Percentiles rank a stretch among this genome's conserved stretches.
Evolutionary conservation across 768 basidiomycete genomes (phyloP).

Genomic region (Leucogyrophana mollusca): DNA sequence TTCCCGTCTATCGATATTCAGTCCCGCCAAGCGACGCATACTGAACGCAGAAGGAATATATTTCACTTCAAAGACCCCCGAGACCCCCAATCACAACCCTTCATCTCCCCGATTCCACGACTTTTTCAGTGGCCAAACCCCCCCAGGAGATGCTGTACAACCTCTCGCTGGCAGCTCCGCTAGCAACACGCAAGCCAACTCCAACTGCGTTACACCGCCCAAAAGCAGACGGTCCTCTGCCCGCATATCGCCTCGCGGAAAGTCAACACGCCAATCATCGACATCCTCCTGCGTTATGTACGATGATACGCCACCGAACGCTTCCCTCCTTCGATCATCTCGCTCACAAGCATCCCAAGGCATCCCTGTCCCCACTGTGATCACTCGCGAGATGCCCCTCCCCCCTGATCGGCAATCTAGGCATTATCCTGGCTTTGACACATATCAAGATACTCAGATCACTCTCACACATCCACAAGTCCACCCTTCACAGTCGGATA

Average conservation of each 20-base stretch:
- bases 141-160: conserved; percentile 12
- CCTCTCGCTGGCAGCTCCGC: conserved; percentile 23
- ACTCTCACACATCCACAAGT: conserved; percentile 5
- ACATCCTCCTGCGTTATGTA: conserved; percentile 6
- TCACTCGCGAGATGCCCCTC: conserved; percentile 40
- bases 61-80: conserved; percentile 35
- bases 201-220: conserved; percentile 4
- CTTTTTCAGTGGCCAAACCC: conserved; percentile 43
- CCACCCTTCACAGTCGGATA: conserved; percentile 4
- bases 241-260: conserved; percentile 25
- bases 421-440: conserved; percentile 68
- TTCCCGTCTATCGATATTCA: conserved; percentile 44
- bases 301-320: conserved; percentile 1
- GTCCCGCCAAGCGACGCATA: conserved; percentile 69
- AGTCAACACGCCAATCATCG: conserved; percentile 15
- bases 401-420: conserved; percentile 50
- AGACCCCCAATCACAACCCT: conserved; percentile 34
- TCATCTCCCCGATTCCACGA: conserved; percentile 22
- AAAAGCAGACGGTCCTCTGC: conserved; percentile 8
- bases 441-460: conserved; percentile 45
- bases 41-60: conserved; percentile 53
- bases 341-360: conserved; percentile 12
- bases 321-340: conserved; percentile 9
- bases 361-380: conserved; percentile 19
- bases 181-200: conserved; percentile 15